These are phyloP conservation scores for Davidsoniella eucalypti DNA, from an alignment of 2,329 filamentous ascomycete species.

Conservation along the genomic window DNA sequence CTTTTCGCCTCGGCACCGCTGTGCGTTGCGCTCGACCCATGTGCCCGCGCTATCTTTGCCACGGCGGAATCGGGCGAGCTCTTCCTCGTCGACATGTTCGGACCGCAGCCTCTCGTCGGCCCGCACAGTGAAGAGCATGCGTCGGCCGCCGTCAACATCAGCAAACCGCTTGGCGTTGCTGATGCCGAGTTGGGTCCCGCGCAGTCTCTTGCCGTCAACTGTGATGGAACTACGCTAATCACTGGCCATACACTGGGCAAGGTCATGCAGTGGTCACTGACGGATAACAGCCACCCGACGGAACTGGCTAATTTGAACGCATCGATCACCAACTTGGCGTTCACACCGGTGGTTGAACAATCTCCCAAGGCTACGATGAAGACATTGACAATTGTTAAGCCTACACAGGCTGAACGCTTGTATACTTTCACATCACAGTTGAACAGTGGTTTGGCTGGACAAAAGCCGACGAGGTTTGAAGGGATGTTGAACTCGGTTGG, in stretches of 20 bases:
- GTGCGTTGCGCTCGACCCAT: conserved; percentile 63
- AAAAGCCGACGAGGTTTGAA: conserved; percentile 24
- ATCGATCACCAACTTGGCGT: conserved; percentile 66
- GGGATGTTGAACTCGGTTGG: conserved; percentile 30
- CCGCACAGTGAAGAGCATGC: conserved; percentile 34
- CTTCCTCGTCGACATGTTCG: conserved; percentile 60
- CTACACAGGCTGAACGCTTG: conserved; percentile 48
- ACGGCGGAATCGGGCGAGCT: conserved; percentile 67
- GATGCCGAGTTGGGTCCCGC: conserved; percentile 49
- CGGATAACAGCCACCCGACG: conserved; percentile 48
- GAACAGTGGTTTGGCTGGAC: conserved; percentile 16
- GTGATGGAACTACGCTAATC: conserved; percentile 65
- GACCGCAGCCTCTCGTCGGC: conserved; percentile 37
- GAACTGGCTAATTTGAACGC: conserved; percentile 59
- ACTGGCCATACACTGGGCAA: conserved; percentile 71
- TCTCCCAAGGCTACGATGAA: conserved; percentile 1
- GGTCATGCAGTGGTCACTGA: conserved; percentile 65
- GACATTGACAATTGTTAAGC: conserved; percentile 56
- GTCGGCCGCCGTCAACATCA: conserved; percentile 39
- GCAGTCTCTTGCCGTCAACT: conserved; percentile 55
- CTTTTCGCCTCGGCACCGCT: conserved; percentile 59
- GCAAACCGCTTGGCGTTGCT: conserved; percentile 36
- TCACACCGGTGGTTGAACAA: conserved; percentile 39
- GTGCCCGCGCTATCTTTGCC: conserved; percentile 65
- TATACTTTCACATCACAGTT: conserved; percentile 54